Evolutionary conservation across 805 yeast species (phyloP).

Genomic region (Candida hispaniensis): DNA sequence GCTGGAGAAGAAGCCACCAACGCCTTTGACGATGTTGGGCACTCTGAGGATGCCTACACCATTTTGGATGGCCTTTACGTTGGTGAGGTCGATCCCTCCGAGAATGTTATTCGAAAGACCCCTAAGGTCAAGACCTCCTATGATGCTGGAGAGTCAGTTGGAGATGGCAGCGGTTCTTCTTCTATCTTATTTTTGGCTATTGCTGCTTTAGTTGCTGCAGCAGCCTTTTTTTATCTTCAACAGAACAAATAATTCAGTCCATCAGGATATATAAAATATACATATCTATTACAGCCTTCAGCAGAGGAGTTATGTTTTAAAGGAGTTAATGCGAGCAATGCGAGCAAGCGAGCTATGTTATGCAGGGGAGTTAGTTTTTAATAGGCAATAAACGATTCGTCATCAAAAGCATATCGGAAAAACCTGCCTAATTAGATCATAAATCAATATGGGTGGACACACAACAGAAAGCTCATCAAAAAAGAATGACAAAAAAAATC

Average conservation of each 20-base stretch:
- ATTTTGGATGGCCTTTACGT: conserved; percentile 55
- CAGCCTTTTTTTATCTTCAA: conserved; percentile 28
- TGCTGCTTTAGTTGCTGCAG: conserved; percentile 29
- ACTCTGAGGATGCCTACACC: conserved; percentile 90
- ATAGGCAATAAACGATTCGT: too few relatives aligned
- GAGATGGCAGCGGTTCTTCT: conserved; percentile 20
- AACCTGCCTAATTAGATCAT: too few relatives aligned
- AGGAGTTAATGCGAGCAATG: too few relatives aligned
- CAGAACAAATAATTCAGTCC: conserved; percentile 21
- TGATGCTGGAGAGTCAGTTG: conserved; percentile 21
- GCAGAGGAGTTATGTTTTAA: too few relatives aligned
- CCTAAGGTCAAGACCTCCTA: conserved; percentile 16
- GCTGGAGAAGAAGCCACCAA: conserved; percentile 73
- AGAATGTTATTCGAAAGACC: conserved; percentile 23
- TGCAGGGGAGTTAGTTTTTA: too few relatives aligned
- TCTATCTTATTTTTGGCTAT: conserved; percentile 23
- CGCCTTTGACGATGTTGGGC: conserved; percentile 83
- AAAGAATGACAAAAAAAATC: too few relatives aligned
- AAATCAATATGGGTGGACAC: too few relatives aligned
- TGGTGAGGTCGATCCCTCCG: conserved; percentile 62
- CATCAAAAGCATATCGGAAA: too few relatives aligned
- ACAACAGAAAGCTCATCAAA: too few relatives aligned
- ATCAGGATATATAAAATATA: too few relatives aligned
- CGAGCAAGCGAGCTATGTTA: too few relatives aligned
- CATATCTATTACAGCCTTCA: too few relatives aligned